Conservation (phyloP, 495 filamentous ascomycete genomes). For the Hypoxylon perforatum region DNA sequence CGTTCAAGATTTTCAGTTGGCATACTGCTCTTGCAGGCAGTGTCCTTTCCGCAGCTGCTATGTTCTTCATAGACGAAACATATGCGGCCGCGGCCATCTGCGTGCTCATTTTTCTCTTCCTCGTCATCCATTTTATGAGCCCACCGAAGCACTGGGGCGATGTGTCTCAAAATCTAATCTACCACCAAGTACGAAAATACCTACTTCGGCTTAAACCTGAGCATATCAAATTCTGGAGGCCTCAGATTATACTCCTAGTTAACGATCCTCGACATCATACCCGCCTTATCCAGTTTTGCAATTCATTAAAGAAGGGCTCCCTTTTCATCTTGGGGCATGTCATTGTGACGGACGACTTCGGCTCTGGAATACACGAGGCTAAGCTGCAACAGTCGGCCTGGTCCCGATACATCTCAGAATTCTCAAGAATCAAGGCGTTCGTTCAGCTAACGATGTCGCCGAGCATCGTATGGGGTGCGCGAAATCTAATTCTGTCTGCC, state of each 20-base stretch:
- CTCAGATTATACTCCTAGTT: conserved; percentile 84
- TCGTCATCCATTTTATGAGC: conserved; percentile 85
- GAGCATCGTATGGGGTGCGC: conserved; percentile 83
- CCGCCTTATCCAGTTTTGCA: conserved; percentile 89
- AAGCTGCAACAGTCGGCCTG: conserved; percentile 82
- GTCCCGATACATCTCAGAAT: conserved; percentile 84
- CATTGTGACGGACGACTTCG: conserved; percentile 85
- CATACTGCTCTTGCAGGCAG: conserved; percentile 80
- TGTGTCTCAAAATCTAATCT: conserved; percentile 88
- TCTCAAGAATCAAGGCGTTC: conserved; percentile 89
- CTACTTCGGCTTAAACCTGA: conserved; percentile 83
- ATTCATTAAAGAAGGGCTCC: conserved; percentile 87
- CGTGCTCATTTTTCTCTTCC: conserved; percentile 78
- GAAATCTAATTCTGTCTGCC: conserved; percentile 83
- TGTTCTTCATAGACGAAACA: conserved; percentile 90
- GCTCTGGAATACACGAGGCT: conserved; percentile 79
- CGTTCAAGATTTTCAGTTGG: conserved; percentile 90
- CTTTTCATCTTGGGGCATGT: conserved; percentile 89
- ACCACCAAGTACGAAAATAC: conserved; percentile 92
- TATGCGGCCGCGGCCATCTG: conserved; percentile 82
- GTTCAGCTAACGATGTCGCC: conserved; percentile 87
- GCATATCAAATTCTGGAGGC: conserved; percentile 93
- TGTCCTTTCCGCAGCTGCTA: conserved; percentile 77
- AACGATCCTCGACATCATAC: conserved; percentile 82
- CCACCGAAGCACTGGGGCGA: conserved; percentile 92